Conservation (phyloP, 148 eudicot species). For the Persicaria tinctoria region DNA sequence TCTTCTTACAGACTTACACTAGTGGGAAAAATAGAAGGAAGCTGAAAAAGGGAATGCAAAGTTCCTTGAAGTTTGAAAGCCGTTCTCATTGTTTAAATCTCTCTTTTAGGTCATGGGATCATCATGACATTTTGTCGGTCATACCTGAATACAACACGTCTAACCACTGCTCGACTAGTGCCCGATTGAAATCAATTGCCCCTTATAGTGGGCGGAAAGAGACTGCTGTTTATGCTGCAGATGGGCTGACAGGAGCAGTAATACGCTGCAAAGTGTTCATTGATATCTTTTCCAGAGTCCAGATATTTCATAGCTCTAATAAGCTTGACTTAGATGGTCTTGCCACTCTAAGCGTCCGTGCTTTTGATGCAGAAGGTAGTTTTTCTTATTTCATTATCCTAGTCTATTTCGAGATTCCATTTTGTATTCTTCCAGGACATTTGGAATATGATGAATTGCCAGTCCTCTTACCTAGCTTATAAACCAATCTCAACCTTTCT, state of each 20-base stretch:
- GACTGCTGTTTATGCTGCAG: constrained; percentile 91
- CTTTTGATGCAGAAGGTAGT: constrained; percentile 83
- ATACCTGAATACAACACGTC: constrained; percentile 69
- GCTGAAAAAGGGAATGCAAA: background rate
- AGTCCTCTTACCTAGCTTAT: background rate
- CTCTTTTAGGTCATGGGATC: constrained; percentile 88
- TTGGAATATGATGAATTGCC: background rate
- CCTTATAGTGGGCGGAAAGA: constrained; percentile 82
- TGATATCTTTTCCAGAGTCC: constrained; percentile 76
- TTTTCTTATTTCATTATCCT: background rate
- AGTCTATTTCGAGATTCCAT: background rate
- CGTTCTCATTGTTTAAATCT: constrained; percentile 11
- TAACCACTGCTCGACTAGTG: constrained; percentile 85
- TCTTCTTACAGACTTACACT: background rate
- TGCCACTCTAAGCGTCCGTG: constrained; percentile 79
- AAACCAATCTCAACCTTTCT: background rate
- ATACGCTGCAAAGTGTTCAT: constrained; percentile 84
- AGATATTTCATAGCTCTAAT: constrained; percentile 80
- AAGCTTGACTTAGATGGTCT: constrained; percentile 94
- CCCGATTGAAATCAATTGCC: constrained; percentile 73
- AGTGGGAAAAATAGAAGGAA: background rate
- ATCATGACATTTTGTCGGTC: constrained; percentile 77
- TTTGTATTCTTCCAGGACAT: background rate
- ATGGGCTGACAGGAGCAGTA: constrained; percentile 62
- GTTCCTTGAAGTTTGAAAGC: background rate